These are phyloP conservation scores for Yamadazyma akitaensis DNA, from an alignment of 805 yeast species.

Conservation along the genomic window DNA sequence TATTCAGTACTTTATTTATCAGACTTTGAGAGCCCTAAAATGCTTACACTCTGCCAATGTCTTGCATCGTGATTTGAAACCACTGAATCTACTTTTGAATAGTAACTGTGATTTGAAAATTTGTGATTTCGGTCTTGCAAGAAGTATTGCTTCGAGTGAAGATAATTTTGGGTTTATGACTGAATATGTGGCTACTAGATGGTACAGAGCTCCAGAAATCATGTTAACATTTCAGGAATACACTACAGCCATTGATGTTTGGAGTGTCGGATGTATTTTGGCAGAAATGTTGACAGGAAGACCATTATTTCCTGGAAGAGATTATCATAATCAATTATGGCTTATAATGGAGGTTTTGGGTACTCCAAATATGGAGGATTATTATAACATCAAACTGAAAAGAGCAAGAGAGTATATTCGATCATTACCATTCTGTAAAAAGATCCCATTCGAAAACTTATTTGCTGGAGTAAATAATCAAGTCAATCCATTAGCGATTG, in stretches of 20 bases:
- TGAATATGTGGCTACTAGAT: slow-evolving; percentile 94
- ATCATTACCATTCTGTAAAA: slow-evolving; percentile 68
- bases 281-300: slow-evolving; percentile 85
- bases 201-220: slow-evolving; percentile 98
- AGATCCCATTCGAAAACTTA: slow-evolving; percentile 51
- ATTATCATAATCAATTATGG: slow-evolving; percentile 87
- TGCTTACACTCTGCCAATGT: slow-evolving; percentile 93
- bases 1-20: slow-evolving; percentile 89
- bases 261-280: slow-evolving; percentile 95
- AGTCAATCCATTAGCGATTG: slow-evolving; percentile 46
- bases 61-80: slow-evolving; percentile 89
- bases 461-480: slow-evolving; percentile 31
- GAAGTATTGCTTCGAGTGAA: slow-evolving; percentile 58
- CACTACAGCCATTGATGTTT: slow-evolving; percentile 91
- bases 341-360: slow-evolving; percentile 83
- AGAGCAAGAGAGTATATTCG: slow-evolving; percentile 88
- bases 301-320: slow-evolving; percentile 92
- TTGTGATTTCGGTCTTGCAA: slow-evolving; percentile 92
- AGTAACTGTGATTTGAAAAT: slow-evolving; percentile 92
- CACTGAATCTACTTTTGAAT: slow-evolving; percentile 79
- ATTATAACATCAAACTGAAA: slow-evolving; percentile 67
- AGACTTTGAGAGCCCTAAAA: slow-evolving; percentile 84
- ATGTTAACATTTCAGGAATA: slow-evolving; percentile 93
- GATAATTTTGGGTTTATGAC: slow-evolving; percentile 83
- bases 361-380: slow-evolving; percentile 80